A percentile compares a stretch with the other conserved stretches of the same genome.
phyloP scores from a whole-genome alignment of 2,329 filamentous ascomycete genomes.

The Colletotrichum sp. region DNA sequence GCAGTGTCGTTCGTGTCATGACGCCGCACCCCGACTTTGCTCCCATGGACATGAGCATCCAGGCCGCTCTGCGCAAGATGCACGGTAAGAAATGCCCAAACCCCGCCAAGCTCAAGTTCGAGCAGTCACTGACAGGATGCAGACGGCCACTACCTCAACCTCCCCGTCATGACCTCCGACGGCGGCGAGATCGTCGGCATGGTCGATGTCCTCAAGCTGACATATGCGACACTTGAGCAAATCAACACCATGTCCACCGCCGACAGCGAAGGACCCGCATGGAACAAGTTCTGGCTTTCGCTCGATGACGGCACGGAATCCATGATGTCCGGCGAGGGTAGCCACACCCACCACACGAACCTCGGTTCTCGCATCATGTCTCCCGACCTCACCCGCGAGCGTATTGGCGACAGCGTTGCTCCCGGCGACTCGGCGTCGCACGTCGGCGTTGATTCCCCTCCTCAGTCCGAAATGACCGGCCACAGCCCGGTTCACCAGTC shows the following conservation, averaged over 20 bases:
- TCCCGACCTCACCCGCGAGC: constrained; percentile 75
- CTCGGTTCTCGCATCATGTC: constrained; percentile 78
- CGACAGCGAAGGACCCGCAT: constrained; percentile 93
- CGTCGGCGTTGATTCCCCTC: constrained; percentile 79
- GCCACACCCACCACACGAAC: constrained; percentile 69
- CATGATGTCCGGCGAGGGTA: constrained; percentile 90
- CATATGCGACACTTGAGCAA: constrained; percentile 96
- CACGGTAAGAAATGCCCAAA: constrained; percentile 69
- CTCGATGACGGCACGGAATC: constrained; percentile 95
- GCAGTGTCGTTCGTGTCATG: constrained; percentile 98
- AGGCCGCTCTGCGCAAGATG: constrained; percentile 98
- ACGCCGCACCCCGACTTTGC: constrained; percentile 99
- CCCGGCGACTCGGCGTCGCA: constrained; percentile 96
- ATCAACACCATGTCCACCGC: constrained; percentile 92
- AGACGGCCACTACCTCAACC: constrained; percentile 98
- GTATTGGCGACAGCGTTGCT: constrained; percentile 80
- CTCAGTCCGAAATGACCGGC: constrained; percentile 65
- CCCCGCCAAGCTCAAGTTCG: not conserved
- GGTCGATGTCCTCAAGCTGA: constrained; percentile 98
- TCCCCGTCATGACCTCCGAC: constrained; percentile 94
- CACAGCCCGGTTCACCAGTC: constrained; percentile 57
- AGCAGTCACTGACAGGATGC: constrained; percentile 24
- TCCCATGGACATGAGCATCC: constrained; percentile 98
- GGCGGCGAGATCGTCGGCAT: constrained; percentile 97
- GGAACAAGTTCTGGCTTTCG: constrained; percentile 99